phyloP scores from a whole-genome alignment of 1,139 yeast species.

The Eremothecium gossypii region DNA sequence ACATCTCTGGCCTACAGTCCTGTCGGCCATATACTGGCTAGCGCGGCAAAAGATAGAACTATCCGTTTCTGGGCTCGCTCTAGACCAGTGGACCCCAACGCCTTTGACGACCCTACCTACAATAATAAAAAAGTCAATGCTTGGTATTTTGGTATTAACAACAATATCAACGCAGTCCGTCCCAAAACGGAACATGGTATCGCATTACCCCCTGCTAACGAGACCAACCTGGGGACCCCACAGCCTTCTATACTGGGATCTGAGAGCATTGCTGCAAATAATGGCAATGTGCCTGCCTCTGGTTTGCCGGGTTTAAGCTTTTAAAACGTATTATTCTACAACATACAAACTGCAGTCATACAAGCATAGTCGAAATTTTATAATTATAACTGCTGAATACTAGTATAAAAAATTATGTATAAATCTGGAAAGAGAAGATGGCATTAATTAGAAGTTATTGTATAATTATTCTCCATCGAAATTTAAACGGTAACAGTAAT shows the following conservation, averaged over 20 bases:
- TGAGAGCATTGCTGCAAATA: not conserved
- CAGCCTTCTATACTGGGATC: not conserved
- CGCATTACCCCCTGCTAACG: slow-evolving; percentile 24
- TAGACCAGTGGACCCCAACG: slow-evolving; percentile 79
- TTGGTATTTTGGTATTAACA: slow-evolving; percentile 64
- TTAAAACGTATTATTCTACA: not conserved
- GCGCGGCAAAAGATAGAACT: slow-evolving; percentile 90
- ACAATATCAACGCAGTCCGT: slow-evolving; percentile 48
- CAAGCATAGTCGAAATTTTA: too few species aligned
- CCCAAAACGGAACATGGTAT: slow-evolving; percentile 29
- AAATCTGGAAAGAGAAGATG: too few species aligned
- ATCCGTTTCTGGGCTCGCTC: slow-evolving; percentile 95
- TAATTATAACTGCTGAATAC: too few species aligned
- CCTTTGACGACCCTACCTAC: slow-evolving; percentile 74
- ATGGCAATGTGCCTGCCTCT: slow-evolving; percentile 5
- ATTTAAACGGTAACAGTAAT: too few species aligned
- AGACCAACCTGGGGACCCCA: slow-evolving; percentile 1
- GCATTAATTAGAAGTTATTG: too few species aligned
- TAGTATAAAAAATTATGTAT: too few species aligned
- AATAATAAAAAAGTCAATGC: slow-evolving; percentile 64
- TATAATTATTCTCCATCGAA: too few species aligned
- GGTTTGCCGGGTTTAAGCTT: slow-evolving; percentile 13
- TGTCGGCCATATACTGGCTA: slow-evolving; percentile 78
- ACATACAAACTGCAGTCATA: too few species aligned
- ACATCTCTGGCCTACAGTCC: slow-evolving; percentile 91